phyloP scores from a whole-genome alignment of 1,139 yeast genomes.

The Trichomonascaceae sp. region DNA sequence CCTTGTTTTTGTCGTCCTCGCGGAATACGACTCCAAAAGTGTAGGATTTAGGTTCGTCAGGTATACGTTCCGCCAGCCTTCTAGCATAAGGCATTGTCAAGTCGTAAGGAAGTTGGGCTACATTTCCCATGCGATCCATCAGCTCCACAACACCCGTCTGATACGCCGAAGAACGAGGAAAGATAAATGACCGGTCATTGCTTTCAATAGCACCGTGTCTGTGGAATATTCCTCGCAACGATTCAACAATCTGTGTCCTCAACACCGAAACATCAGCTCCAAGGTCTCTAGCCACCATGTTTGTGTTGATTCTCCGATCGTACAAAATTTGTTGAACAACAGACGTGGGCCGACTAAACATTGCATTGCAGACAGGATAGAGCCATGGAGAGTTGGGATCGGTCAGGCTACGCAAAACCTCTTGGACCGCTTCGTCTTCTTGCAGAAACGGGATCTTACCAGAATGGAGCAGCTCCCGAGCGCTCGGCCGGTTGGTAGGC shows the following conservation, averaged over 20 bases:
- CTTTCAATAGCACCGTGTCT: constrained; percentile 80
- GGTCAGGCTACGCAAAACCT: constrained; percentile 71
- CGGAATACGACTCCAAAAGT: constrained; percentile 76
- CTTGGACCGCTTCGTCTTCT: constrained; percentile 79
- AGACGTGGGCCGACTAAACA: constrained; percentile 73
- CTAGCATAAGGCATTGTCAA: constrained; percentile 83
- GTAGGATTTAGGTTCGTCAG: constrained; percentile 43
- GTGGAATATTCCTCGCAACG: constrained; percentile 47
- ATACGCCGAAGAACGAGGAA: constrained; percentile 72
- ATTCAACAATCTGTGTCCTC: constrained; percentile 34
- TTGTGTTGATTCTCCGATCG: constrained; percentile 31
- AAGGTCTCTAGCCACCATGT: constrained; percentile 4
- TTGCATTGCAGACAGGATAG: constrained; percentile 73
- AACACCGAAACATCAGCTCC: constrained; percentile 21
- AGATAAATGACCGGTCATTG: constrained; percentile 43
- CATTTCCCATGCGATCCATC: constrained; percentile 74
- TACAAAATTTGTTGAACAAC: constrained; percentile 72
- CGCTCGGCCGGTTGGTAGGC: constrained; percentile 68
- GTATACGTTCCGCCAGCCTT: constrained; percentile 48
- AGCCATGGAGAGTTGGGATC: constrained; percentile 94
- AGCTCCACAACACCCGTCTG: constrained; percentile 59
- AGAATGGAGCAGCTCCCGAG: constrained; percentile 57
- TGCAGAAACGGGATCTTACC: constrained; percentile 80
- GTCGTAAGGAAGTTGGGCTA: constrained; percentile 79
- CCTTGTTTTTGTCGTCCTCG: constrained; percentile 39